These are phyloP conservation scores for Xerocomus potaroensis DNA, from an alignment of 768 basidiomycete genomes.

Conservation along the genomic window DNA sequence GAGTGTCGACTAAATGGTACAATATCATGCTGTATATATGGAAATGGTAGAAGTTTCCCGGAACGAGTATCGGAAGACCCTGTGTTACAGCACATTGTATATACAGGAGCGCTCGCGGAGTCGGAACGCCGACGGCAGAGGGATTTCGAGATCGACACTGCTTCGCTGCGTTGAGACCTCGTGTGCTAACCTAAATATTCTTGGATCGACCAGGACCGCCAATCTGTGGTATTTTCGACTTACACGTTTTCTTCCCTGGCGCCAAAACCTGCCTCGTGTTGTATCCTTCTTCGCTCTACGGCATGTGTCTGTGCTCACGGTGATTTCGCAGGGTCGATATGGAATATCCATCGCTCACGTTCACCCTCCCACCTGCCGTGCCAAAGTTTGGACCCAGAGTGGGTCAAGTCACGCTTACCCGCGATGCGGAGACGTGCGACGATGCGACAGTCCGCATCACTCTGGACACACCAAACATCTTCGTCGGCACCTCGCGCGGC, in stretches of 20 bases:
- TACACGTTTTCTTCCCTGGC: not conserved
- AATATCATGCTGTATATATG: too few species aligned
- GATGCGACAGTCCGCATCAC: slow-evolving; percentile 29
- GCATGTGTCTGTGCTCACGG: not conserved
- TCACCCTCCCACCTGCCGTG: slow-evolving; percentile 7
- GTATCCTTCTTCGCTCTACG: not conserved
- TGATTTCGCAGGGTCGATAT: not conserved
- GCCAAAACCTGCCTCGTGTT: not conserved
- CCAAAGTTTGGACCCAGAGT: slow-evolving; percentile 26
- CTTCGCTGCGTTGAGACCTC: not conserved
- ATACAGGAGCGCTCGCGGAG: slow-evolving; percentile 18
- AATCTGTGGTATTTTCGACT: not conserved
- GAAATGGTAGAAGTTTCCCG: too few species aligned
- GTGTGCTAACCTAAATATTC: not conserved
- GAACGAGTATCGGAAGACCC: too few species aligned
- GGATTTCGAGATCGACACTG: slow-evolving; percentile 11
- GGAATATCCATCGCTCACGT: slow-evolving; percentile 15
- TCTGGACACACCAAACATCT: slow-evolving; percentile 57
- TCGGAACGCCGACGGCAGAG: not conserved
- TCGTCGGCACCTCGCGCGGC: slow-evolving; percentile 67
- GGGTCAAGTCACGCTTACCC: slow-evolving; percentile 18
- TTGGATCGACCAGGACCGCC: not conserved
- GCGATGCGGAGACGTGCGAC: not conserved
- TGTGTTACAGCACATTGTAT: too few species aligned
- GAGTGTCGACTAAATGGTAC: too few species aligned